Conservation (phyloP, 2,329 filamentous ascomycete genomes). For the Berkeleyomyces rouxiae region DNA sequence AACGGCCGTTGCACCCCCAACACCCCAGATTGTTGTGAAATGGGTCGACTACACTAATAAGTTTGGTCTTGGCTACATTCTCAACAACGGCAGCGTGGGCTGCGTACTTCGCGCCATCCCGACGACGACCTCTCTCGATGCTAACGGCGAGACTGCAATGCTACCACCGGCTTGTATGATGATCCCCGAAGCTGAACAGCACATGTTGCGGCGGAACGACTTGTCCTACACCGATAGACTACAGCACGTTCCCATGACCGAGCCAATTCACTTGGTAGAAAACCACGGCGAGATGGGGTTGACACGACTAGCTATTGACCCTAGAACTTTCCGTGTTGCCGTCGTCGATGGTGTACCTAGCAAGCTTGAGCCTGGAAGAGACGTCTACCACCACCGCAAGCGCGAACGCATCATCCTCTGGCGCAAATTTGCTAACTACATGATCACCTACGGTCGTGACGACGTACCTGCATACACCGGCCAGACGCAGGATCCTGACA, state of each 20-base stretch:
- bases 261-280: constrained; percentile 55
- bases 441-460: constrained; percentile 58
- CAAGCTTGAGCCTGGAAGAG: constrained; percentile 44
- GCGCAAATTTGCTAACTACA: constrained; percentile 62
- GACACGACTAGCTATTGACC: constrained; percentile 44
- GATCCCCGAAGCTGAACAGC: constrained; percentile 52
- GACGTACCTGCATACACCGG: constrained; percentile 30
- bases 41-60: constrained; percentile 87
- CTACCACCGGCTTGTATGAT: constrained; percentile 56
- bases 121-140: constrained; percentile 24
- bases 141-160: constrained; percentile 29
- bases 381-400: constrained; percentile 49
- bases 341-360: constrained; percentile 41
- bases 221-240: constrained; percentile 37
- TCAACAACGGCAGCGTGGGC: constrained; percentile 67
- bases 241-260: constrained; percentile 47
- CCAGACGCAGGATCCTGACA: not conserved
- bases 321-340: constrained; percentile 41
- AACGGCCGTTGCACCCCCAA: constrained; percentile 34
- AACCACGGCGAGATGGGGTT: constrained; percentile 50
- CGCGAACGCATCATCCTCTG: constrained; percentile 48
- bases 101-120: constrained; percentile 44
- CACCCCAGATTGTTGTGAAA: constrained; percentile 53
- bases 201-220: constrained; percentile 47
- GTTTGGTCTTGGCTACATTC: constrained; percentile 68